Percentiles rank a stretch among this genome's conserved stretches.
Conservation (phyloP, 495 filamentous ascomycete genomes). For the Hypomontagnella monticulosa region DNA sequence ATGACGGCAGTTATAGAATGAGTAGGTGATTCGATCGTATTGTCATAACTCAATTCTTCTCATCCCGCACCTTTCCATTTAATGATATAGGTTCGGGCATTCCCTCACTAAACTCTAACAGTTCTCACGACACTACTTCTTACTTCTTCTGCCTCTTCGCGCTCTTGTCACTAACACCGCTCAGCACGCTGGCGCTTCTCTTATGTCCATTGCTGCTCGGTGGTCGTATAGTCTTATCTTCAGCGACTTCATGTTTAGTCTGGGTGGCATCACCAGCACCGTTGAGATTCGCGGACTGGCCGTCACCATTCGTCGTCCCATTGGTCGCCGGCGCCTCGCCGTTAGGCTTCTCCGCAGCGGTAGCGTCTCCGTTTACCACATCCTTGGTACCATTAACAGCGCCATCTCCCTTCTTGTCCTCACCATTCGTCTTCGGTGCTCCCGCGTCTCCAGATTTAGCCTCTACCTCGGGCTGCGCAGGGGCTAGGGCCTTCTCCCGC, state of each 20-base stretch:
- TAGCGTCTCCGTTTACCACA: conserved; percentile 30
- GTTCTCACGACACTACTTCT: conserved; percentile 59
- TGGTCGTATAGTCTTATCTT: conserved; percentile 39
- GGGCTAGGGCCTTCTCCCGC: conserved; percentile 57
- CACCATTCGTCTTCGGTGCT: conserved; percentile 24
- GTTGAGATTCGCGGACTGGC: not conserved
- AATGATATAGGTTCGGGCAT: too few species aligned
- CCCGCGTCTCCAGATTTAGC: conserved; percentile 24
- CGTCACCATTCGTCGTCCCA: conserved; percentile 23
- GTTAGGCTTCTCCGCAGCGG: conserved; percentile 32
- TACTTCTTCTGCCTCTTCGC: conserved; percentile 76
- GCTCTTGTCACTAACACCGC: conserved; percentile 73
- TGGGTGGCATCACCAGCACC: conserved; percentile 23
- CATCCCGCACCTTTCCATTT: too few species aligned
- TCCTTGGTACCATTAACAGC: not conserved
- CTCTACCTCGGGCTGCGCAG: conserved; percentile 26
- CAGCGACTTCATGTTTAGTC: not conserved
- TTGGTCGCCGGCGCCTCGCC: conserved; percentile 37
- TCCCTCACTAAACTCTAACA: too few species aligned
- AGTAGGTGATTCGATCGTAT: too few species aligned
- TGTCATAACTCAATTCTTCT: too few species aligned
- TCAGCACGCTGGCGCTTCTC: conserved; percentile 80
- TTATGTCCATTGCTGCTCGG: conserved; percentile 62
- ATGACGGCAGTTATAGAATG: too few species aligned
- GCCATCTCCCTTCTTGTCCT: conserved; percentile 19